A percentile compares a stretch with the other conserved stretches of the same genome.
Conservation (phyloP, 2,329 filamentous ascomycete genomes). For the Trichophyton simii region DNA sequence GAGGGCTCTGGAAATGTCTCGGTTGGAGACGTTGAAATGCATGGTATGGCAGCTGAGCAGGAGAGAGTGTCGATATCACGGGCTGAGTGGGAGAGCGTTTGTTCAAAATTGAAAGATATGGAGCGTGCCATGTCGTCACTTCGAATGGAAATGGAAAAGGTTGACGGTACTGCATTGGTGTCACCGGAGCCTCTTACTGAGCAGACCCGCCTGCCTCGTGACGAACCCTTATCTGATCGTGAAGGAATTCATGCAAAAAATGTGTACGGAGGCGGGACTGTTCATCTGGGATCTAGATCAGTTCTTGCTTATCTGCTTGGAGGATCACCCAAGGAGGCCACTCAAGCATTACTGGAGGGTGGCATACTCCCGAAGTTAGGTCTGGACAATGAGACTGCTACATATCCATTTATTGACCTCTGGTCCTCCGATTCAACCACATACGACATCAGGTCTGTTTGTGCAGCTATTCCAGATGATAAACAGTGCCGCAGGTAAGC, state of each 20-base stretch:
- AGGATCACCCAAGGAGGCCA: conserved; percentile 34
- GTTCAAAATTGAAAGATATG: conserved; percentile 32
- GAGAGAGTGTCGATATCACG: conserved; percentile 28
- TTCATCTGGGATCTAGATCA: conserved; percentile 50
- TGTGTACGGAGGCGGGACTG: conserved; percentile 46
- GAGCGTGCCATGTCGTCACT: conserved; percentile 30
- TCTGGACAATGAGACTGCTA: conserved; percentile 51
- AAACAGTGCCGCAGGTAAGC: conserved; percentile 42
- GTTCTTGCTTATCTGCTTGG: conserved; percentile 49
- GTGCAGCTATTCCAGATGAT: conserved; percentile 47
- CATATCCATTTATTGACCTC: conserved; percentile 53
- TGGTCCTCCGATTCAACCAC: conserved; percentile 51
- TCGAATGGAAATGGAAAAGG: conserved; percentile 28
- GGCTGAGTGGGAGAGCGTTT: conserved; percentile 34
- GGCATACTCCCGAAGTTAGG: conserved; percentile 51
- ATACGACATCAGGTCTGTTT: conserved; percentile 45
- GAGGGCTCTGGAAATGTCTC: conserved; percentile 8
- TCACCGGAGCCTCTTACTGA: conserved; percentile 8
- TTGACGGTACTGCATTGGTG: conserved; percentile 19
- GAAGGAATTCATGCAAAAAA: conserved; percentile 51
- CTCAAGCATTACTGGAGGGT: conserved; percentile 46
- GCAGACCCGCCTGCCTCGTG: neutral
- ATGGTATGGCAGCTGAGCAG: conserved; percentile 5
- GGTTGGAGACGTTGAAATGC: neutral
- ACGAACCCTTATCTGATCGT: conserved; percentile 12